phyloP scores from a whole-genome alignment of 2,329 filamentous ascomycete genomes.

The Westerdykella sp. region DNA sequence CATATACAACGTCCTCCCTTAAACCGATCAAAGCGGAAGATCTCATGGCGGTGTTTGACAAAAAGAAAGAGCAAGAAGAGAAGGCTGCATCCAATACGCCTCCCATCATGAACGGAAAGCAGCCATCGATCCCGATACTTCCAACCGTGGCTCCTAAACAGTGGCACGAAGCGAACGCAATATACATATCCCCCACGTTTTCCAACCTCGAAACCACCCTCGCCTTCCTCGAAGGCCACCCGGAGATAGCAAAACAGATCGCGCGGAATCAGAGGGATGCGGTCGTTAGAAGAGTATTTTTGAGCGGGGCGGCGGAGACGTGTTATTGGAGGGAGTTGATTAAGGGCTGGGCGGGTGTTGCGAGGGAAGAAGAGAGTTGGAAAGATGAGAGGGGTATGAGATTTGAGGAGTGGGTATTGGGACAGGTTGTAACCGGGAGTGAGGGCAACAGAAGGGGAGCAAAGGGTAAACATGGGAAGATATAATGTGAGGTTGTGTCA shows the following conservation, averaged over 20 bases:
- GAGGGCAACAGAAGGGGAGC: neutral
- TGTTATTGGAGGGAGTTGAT: constrained; percentile 16
- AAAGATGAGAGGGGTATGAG: constrained; percentile 7
- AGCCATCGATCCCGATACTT: neutral
- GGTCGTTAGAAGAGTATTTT: constrained; percentile 4
- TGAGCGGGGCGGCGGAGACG: constrained; percentile 11
- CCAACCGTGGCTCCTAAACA: neutral
- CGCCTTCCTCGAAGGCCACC: constrained; percentile 3
- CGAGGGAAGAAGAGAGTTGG: constrained; percentile 6
- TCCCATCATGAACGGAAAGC: neutral
- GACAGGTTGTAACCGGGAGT: constrained; percentile 1
- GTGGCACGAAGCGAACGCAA: constrained; percentile 10
- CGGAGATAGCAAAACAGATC: constrained; percentile 8
- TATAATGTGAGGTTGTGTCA: too few species aligned
- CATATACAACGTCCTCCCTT: constrained; percentile 7
- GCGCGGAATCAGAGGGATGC: constrained; percentile 11
- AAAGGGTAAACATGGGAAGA: too few species aligned
- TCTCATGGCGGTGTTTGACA: constrained; percentile 1
- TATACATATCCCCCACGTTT: constrained; percentile 11
- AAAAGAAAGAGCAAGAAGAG: neutral
- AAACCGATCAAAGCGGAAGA: constrained; percentile 7
- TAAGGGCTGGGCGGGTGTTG: constrained; percentile 8
- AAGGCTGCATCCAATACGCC: neutral
- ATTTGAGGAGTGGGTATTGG: constrained; percentile 14
- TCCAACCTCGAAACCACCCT: constrained; percentile 10